Percentiles rank a stretch among this genome's conserved stretches.
phyloP scores from a whole-genome alignment of 768 basidiomycete species.

The Rhizopogon vesiculosus region DNA sequence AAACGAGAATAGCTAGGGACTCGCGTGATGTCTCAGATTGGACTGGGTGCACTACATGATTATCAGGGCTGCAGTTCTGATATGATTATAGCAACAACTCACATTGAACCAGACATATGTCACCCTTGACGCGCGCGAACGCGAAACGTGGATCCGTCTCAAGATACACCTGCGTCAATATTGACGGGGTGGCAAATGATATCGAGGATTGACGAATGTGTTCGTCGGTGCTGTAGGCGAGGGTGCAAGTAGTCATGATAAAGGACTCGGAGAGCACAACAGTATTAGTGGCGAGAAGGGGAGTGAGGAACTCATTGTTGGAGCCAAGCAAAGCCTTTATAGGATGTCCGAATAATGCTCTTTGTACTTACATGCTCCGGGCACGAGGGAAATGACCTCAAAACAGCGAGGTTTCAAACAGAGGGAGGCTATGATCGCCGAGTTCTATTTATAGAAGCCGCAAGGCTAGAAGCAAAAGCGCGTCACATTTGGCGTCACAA shows the following conservation, averaged over 20 bases:
- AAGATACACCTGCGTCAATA: conserved; percentile 10
- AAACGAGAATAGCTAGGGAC: conserved; percentile 21
- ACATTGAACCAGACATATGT: conserved; percentile 27
- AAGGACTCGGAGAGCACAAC: neutral
- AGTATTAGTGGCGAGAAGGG: neutral
- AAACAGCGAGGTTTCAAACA: conserved; percentile 2
- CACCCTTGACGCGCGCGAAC: conserved; percentile 22
- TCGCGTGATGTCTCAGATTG: conserved; percentile 7
- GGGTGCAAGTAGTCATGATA: neutral
- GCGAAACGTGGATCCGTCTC: conserved; percentile 30
- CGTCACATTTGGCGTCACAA: neutral
- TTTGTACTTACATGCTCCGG: conserved; percentile 4
- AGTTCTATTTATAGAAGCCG: neutral
- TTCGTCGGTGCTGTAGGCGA: neutral
- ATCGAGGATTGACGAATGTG: neutral
- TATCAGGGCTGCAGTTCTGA: neutral
- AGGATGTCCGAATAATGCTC: neutral
- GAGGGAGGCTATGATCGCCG: neutral
- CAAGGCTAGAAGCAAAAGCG: neutral
- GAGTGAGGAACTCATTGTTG: neutral
- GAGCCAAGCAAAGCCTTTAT: neutral
- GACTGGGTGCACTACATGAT: neutral
- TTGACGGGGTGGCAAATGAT: conserved; percentile 17
- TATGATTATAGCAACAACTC: neutral
- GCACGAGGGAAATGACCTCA: conserved; percentile 2